phyloP scores from a whole-genome alignment of 2,329 filamentous ascomycete genomes.

The Nemania sp. region DNA sequence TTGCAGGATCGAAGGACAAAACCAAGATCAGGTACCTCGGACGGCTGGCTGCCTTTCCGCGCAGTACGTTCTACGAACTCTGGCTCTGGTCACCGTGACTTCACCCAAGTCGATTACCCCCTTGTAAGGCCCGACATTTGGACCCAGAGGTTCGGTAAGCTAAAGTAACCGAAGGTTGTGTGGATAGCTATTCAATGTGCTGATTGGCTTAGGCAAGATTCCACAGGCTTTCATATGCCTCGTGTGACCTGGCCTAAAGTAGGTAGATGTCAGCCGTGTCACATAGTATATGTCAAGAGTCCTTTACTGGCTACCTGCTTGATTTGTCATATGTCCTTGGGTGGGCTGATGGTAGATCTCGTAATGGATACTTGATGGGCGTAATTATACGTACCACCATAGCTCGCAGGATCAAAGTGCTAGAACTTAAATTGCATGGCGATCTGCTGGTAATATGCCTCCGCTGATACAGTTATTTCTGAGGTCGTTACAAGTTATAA shows the following conservation, averaged over 20 bases:
- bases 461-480: neutral
- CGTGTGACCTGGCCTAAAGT: constrained; percentile 28
- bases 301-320: constrained; percentile 22
- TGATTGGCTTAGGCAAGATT: constrained; percentile 34
- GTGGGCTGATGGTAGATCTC: constrained; percentile 3
- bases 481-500: neutral
- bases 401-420: neutral
- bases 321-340: constrained; percentile 28
- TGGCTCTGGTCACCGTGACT: constrained; percentile 29
- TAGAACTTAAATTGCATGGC: neutral
- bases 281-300: constrained; percentile 21
- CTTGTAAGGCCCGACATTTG: constrained; percentile 33
- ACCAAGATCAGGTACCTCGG: constrained; percentile 52
- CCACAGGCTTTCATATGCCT: constrained; percentile 23
- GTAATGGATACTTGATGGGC: neutral
- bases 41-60: constrained; percentile 49
- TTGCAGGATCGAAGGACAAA: constrained; percentile 53
- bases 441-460: neutral
- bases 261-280: constrained; percentile 23
- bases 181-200: constrained; percentile 7
- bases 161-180: constrained; percentile 31
- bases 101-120: constrained; percentile 22
- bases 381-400: neutral
- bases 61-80: constrained; percentile 39
- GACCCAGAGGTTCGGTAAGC: constrained; percentile 38